Evolutionary conservation across 495 filamentous ascomycete genomes (phyloP), one percentile per base, ranked within the genome.

Genomic region (Xylaria sp.): DNA sequence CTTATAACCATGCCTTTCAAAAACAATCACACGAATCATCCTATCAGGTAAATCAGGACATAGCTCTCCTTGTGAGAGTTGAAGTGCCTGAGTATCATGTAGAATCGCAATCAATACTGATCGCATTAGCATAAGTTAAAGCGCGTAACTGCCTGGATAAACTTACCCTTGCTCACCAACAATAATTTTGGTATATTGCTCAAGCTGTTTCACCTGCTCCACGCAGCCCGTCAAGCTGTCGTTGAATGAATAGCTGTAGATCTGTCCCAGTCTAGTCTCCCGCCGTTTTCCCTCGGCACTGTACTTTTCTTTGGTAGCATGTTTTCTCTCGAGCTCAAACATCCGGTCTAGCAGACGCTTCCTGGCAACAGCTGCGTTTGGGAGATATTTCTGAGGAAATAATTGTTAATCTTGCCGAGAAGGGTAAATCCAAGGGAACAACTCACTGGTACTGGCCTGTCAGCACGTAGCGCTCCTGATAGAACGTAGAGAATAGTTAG

Each of bases 401-500:
- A 17, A 19, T 31, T 21, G 67, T 64, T 71, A 61, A 15, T 15
- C 5, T 62, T 17, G 44, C 11, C 5, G 14, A 61, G 29, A 29
- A 17, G 12, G 24, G 53, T 12, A 62, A 26, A 24, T n/a, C 19
- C 48, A 33, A 14, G 61, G 50, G 35, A 58, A 57, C 5, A 41
- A 75, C 74, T 73, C 61, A 78, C 78, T 3, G 88, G 88, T 4
- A 90, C 86, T 33, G 82, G 83, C 67, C 81, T 78, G 40, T 84
- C 79, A 0, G 81, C 80, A 44, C 86, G 75, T 8, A 90, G 75
- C 15, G 87, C 86, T 1, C 85, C 84, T 1, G 88, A 86, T 1
- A 90, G 78, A 67, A 88, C 79, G 66, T 88, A 90, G 1, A 90
- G 75, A 72, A 89, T 89, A 75, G 87, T 85, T 0, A 90, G 75